Base-by-base conservation (phyloP, 202 grass and related monocot genomes). In the Zoysia matrella region DNA sequence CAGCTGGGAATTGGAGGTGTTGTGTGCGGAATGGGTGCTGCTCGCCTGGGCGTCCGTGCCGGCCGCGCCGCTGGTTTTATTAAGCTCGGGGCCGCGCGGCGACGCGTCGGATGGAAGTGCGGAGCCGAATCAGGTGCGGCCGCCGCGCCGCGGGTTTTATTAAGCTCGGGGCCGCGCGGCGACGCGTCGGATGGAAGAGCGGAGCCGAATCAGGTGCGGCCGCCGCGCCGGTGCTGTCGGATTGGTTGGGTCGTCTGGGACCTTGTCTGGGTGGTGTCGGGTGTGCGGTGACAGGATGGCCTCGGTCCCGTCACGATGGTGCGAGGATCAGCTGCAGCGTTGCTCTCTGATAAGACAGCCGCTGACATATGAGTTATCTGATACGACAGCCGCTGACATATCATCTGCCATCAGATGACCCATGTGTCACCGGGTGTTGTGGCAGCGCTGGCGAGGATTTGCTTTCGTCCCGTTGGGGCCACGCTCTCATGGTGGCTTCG, bases 11-110 rank as follows among this genome's bases (percentile, higher is more conserved):
- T 6, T 48, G 45, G 48, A 8, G 45, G 42, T 11, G 46, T 47
- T 2, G 5, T 30, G 22, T 30, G 22, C 22, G 49, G 8, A 1
- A 45, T 8, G 11, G 2, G n/a, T 15, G 55, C 30, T 10, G 12
- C 11, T 53, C 13, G 50, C 16, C 51, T 79, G 63, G 63, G 76
- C 63, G 70, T 81, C 8, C 76, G 69, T 74, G 44, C 52, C 77
- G 61, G 62, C 47, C 7, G 72, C 14, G 18, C 7, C 58, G 58
- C 22, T 0, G 22, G 22, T 30, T 30, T 30, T 30, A 30, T 30
- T 30, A 30, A 30, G 22, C 22, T 30, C 1, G 4, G 47, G 22
- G 4, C 6, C 7, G 13, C 4, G 53, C 53, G 7, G 40, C 5
- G 47, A 30, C 11, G 76, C 10, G 74, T 52, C 48, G 30, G 60